phyloP scores from a whole-genome alignment of 805 yeast genomes.

The Lachancea fermentati region DNA sequence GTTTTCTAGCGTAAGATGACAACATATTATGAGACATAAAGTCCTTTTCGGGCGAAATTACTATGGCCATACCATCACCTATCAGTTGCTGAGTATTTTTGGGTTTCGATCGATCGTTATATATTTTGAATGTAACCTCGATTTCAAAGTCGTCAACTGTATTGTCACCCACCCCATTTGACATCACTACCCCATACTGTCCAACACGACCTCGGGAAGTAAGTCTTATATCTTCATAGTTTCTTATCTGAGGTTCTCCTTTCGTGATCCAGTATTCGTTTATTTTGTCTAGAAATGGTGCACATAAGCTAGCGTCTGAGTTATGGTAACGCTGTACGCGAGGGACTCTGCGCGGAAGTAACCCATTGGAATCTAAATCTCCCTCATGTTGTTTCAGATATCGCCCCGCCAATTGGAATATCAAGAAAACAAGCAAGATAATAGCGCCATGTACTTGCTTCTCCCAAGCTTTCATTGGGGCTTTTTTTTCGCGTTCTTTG shows the following conservation, averaged over 20 bases:
- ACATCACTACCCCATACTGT: conserved; percentile 22
- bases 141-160: conserved; percentile 30
- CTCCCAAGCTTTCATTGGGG: conserved; percentile 4
- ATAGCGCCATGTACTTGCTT: conserved; percentile 2
- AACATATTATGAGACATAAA: conserved; percentile 21
- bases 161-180: conserved; percentile 32
- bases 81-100: conserved; percentile 2
- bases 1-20: conserved; percentile 25
- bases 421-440: neutral
- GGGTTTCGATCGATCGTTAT: conserved; percentile 5
- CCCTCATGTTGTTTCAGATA: neutral
- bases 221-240: conserved; percentile 21
- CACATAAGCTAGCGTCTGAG: conserved; percentile 23
- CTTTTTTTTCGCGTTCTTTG: neutral
- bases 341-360: too few species aligned
- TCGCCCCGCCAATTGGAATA: neutral
- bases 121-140: conserved; percentile 17
- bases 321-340: conserved; percentile 12
- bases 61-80: conserved; percentile 29
- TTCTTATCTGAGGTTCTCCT: conserved; percentile 27
- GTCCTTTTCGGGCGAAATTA: conserved; percentile 26
- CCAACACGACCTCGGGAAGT: conserved; percentile 16
- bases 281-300: conserved; percentile 28
- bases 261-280: conserved; percentile 28
- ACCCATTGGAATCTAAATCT: too few species aligned